Percentiles rank a stretch among this genome's conserved stretches.
These are phyloP conservation scores for Monosporascus sp. DNA, from an alignment of 2,329 filamentous ascomycete species.

Conservation along the genomic window DNA sequence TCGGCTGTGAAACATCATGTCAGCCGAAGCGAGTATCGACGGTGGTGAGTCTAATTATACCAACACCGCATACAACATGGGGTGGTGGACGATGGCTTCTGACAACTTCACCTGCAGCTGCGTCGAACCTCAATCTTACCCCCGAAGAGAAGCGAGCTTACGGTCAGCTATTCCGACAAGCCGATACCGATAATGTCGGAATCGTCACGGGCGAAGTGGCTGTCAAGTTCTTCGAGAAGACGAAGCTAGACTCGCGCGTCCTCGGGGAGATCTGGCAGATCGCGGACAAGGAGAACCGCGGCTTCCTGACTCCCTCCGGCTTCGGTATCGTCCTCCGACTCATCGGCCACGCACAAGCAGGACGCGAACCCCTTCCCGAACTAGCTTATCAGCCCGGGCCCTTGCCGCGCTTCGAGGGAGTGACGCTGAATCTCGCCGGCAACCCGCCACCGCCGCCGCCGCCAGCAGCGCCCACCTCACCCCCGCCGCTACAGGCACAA, in stretches of 20 bases:
- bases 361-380: constrained; percentile 73
- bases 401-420: constrained; percentile 86
- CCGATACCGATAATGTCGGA: constrained; percentile 84
- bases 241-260: constrained; percentile 75
- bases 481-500: constrained; percentile 48
- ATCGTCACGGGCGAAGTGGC: constrained; percentile 95
- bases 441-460: constrained; percentile 38
- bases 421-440: constrained; percentile 46
- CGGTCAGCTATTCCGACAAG: constrained; percentile 86
- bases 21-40: constrained; percentile 21
- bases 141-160: constrained; percentile 92
- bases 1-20: constrained; percentile 23
- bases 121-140: constrained; percentile 75
- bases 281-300: constrained; percentile 92
- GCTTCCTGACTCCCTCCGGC: constrained; percentile 84
- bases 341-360: constrained; percentile 92
- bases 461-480: constrained; percentile 31
- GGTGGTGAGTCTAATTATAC: constrained; percentile 4
- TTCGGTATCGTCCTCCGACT: constrained; percentile 90
- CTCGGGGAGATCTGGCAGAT: constrained; percentile 99
- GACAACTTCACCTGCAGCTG: constrained; percentile 31
- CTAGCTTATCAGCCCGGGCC: constrained; percentile 80
- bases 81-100: constrained; percentile 11
- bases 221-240: constrained; percentile 97
- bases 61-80: neutral